Percentiles rank a stretch among this genome's conserved stretches.
phyloP scores from a whole-genome alignment of 2,329 filamentous ascomycete genomes.

The Dactylonectria estremocensis region DNA sequence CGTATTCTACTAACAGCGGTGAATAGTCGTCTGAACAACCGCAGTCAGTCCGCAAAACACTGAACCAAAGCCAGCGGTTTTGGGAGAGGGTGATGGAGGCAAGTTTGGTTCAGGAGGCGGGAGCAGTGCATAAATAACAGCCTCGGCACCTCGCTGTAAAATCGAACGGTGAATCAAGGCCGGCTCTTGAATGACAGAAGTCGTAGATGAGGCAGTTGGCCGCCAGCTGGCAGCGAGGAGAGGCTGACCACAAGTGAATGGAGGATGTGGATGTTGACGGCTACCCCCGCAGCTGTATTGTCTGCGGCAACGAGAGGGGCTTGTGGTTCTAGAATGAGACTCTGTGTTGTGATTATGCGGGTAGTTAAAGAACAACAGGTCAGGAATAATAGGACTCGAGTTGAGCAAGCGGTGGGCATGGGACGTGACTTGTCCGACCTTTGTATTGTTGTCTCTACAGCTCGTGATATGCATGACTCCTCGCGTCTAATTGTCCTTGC shows the following conservation, averaged over 20 bases:
- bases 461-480: conserved; percentile 24
- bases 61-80: neutral
- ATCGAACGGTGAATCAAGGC: neutral
- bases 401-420: conserved; percentile 19
- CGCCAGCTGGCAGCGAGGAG: neutral
- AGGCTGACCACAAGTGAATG: neutral
- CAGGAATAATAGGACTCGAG: neutral
- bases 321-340: too few relatives aligned
- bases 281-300: too few relatives aligned
- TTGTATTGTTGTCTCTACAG: conserved; percentile 12
- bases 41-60: neutral
- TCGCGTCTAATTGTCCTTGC: neutral
- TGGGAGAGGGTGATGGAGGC: neutral
- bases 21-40: neutral
- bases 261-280: neutral
- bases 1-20: neutral
- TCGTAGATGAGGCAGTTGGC: neutral
- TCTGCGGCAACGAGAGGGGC: too few relatives aligned
- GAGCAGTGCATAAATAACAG: neutral
- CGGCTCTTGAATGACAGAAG: neutral
- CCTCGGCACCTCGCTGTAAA: neutral
- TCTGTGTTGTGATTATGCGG: neutral
- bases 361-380: neutral
- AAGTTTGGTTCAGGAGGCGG: neutral
- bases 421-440: conserved; percentile 6